These are phyloP conservation scores for Aspergillus thermomutatus DNA, from an alignment of 2,329 filamentous ascomycete genomes.

Conservation along the genomic window DNA sequence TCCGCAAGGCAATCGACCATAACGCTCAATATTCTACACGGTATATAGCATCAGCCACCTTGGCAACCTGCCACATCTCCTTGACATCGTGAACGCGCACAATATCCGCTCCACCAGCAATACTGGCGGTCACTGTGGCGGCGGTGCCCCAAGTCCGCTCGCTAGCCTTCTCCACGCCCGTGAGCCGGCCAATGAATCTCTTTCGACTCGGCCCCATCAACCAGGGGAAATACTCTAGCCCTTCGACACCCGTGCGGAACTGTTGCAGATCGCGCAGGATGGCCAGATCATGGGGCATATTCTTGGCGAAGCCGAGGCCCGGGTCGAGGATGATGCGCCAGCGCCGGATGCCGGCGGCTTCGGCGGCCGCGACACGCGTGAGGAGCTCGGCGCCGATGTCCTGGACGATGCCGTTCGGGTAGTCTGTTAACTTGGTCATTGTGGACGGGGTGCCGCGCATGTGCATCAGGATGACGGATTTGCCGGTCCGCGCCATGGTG, in stretches of 20 bases:
- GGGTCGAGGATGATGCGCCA: conserved; percentile 97
- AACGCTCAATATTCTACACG: conserved; percentile 37
- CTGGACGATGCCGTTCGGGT: conserved; percentile 64
- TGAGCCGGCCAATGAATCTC: conserved; percentile 79
- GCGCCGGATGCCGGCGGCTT: conserved; percentile 75
- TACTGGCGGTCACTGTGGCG: conserved; percentile 77
- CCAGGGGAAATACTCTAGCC: conserved; percentile 70
- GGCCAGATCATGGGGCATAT: conserved; percentile 73
- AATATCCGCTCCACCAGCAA: conserved; percentile 85
- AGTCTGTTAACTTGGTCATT: conserved; percentile 69
- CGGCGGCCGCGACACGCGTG: conserved; percentile 68
- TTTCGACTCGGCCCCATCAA: conserved; percentile 86
- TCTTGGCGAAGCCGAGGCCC: conserved; percentile 91
- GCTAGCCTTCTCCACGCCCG: conserved; percentile 66
- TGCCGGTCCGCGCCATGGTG: conserved; percentile 72
- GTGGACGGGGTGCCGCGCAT: conserved; percentile 85
- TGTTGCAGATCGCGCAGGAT: conserved; percentile 66
- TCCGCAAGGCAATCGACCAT: background rate
- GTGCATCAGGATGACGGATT: conserved; percentile 83
- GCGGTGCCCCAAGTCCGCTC: conserved; percentile 82
- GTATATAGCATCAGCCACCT: conserved; percentile 93
- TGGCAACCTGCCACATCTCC: conserved; percentile 80
- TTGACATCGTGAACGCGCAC: conserved; percentile 86
- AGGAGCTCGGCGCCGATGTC: conserved; percentile 67
- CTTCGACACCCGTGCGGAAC: conserved; percentile 46